phyloP scores from a whole-genome alignment of 208 protist genomes.

The Novymonas esmeraldas region DNA sequence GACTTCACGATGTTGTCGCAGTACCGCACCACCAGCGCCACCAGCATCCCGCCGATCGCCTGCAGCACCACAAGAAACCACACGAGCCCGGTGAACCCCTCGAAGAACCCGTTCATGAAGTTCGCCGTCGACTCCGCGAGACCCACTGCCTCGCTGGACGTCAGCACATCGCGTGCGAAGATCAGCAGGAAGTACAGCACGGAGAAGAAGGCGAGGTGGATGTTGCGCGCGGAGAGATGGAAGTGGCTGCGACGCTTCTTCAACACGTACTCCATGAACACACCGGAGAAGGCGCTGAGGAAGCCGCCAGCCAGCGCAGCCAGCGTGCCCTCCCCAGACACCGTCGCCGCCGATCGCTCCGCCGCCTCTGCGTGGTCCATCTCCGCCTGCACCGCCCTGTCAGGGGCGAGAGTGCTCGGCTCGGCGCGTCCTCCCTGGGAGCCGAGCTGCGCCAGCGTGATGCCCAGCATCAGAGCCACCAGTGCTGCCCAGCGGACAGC shows the following conservation, averaged over 20 bases:
- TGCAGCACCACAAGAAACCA: conserved; percentile 60
- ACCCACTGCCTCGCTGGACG: background rate
- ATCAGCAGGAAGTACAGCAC: conserved; percentile 28
- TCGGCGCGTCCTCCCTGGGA: conserved; percentile 12
- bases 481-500: conserved; percentile 51
- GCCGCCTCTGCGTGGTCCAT: background rate
- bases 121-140: background rate
- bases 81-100: conserved; percentile 49
- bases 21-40: conserved; percentile 69
- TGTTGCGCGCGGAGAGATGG: conserved; percentile 33
- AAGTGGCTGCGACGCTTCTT: conserved; percentile 42
- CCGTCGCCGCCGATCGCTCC: conserved; percentile 6
- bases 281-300: conserved; percentile 54
- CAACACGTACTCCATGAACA: conserved; percentile 63
- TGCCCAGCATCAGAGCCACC: conserved; percentile 40
- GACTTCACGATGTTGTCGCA: conserved; percentile 77
- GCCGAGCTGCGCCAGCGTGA: conserved; percentile 46
- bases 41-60: conserved; percentile 53
- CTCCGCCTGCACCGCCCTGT: background rate
- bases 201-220: conserved; percentile 45
- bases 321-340: conserved; percentile 34
- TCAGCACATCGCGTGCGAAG: background rate
- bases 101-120: conserved; percentile 37
- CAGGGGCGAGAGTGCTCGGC: background rate
- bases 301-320: conserved; percentile 36